Conservation (phyloP, 768 basidiomycete species). For the Gymnopilus dilepis region DNA sequence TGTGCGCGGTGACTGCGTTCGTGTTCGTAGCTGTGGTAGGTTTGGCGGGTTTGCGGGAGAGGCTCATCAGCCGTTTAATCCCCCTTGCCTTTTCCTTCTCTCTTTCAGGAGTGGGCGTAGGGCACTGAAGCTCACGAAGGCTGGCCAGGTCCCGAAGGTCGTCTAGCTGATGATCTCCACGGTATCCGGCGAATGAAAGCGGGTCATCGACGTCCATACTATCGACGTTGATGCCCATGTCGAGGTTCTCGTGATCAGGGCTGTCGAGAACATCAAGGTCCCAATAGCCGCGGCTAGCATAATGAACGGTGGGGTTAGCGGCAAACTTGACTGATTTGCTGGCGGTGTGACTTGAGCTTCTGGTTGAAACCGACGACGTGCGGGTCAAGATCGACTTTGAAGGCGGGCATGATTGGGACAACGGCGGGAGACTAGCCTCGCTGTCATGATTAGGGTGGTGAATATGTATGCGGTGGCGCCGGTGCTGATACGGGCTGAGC, state of each 20-base stretch:
- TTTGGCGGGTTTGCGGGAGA: slow-evolving; percentile 30
- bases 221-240: slow-evolving; percentile 41
- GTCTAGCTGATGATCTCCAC: slow-evolving; percentile 20
- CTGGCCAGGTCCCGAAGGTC: slow-evolving; percentile 16
- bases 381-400: slow-evolving; percentile 66
- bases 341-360: slow-evolving; percentile 36
- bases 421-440: slow-evolving; percentile 20
- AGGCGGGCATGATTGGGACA: slow-evolving; percentile 40
- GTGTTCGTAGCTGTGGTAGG: slow-evolving; percentile 20
- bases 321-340: slow-evolving; percentile 74
- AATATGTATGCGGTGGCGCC: slow-evolving; percentile 23
- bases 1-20: slow-evolving; percentile 13
- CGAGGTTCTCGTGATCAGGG: slow-evolving; percentile 15
- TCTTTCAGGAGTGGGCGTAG: slow-evolving; percentile 31
- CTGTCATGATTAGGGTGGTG: slow-evolving; percentile 9
- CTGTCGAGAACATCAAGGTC: slow-evolving; percentile 24
- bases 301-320: slow-evolving; percentile 66
- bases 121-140: slow-evolving; percentile 28
- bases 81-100: slow-evolving; percentile 32
- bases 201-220: slow-evolving; percentile 42
- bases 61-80: slow-evolving; percentile 41
- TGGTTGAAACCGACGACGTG: slow-evolving; percentile 54
- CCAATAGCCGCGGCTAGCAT: slow-evolving; percentile 40
- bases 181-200: slow-evolving; percentile 23
- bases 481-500: slow-evolving; percentile 28